These are phyloP conservation scores for Tulasnella sp. DNA, from an alignment of 768 basidiomycete genomes.

Conservation along the genomic window DNA sequence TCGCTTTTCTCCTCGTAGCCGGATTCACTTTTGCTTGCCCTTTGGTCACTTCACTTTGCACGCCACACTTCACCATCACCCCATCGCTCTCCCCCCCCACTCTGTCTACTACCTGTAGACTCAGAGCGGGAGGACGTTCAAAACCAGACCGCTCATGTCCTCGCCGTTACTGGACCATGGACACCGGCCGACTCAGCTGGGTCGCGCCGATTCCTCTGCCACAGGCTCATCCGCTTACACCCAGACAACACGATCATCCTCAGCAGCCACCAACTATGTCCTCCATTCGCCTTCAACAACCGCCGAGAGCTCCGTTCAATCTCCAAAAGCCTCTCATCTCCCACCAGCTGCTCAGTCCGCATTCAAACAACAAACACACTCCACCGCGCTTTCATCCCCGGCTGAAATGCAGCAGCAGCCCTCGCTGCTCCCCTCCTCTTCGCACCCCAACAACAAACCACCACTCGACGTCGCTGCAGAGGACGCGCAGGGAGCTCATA, in stretches of 20 bases:
- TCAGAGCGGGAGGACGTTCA: not conserved
- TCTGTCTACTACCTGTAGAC: not conserved
- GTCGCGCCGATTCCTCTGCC: not conserved
- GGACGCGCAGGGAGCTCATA: not conserved
- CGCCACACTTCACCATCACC: too few relatives aligned
- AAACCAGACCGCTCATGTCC: not conserved
- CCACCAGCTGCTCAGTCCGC: not conserved
- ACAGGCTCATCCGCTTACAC: not conserved
- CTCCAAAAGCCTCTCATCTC: not conserved
- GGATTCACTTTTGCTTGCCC: not conserved
- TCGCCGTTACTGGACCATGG: not conserved
- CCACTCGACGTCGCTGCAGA: not conserved
- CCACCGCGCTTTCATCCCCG: not conserved
- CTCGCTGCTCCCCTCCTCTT: too few relatives aligned
- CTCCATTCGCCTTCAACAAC: not conserved
- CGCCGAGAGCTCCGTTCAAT: not conserved
- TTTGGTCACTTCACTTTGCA: not conserved
- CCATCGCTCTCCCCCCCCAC: not conserved
- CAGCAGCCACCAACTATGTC: not conserved
- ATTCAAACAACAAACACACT: not conserved
- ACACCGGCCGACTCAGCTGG: not conserved
- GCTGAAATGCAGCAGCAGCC: too few relatives aligned
- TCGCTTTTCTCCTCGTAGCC: not conserved
- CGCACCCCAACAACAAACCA: too few relatives aligned
- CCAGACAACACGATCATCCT: not conserved